Evolutionary conservation across 192 early-diverging fungal species (phyloP).

Genomic region (Mortierella claussenii): DNA sequence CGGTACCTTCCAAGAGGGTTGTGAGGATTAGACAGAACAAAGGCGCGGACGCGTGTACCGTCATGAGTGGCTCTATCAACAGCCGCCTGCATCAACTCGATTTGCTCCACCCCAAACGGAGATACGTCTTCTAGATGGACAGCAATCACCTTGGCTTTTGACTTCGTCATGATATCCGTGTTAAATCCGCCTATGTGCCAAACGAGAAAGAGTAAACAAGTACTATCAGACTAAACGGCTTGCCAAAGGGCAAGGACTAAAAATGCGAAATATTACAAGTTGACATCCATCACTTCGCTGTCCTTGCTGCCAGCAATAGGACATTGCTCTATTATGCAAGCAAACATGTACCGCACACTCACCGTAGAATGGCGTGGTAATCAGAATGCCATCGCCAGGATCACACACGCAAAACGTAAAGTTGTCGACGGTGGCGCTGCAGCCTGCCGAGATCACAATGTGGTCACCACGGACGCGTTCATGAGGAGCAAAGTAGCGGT

Average conservation of each 20-base stretch:
- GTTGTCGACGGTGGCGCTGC: conserved; percentile 71
- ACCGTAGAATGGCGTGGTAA: conserved; percentile 83
- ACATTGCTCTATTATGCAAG: no score
- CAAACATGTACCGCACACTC: background rate
- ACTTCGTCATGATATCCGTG: conserved; percentile 62
- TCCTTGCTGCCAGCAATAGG: no score
- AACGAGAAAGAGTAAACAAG: background rate
- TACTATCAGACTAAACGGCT: background rate
- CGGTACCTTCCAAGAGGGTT: conserved; percentile 75
- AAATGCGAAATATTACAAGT: no score
- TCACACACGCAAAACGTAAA: conserved; percentile 72
- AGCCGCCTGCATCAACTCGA: conserved; percentile 59
- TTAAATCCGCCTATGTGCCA: conserved; percentile 73
- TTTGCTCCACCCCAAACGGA: conserved; percentile 44
- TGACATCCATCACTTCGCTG: no score
- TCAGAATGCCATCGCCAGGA: conserved; percentile 77
- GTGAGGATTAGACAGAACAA: conserved; percentile 80
- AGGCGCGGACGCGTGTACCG: conserved; percentile 57
- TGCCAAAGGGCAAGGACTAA: background rate
- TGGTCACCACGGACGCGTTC: conserved; percentile 58
- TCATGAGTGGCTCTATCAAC: conserved; percentile 54
- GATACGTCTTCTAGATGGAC: conserved; percentile 58
- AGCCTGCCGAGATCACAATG: conserved; percentile 74
- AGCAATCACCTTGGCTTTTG: conserved; percentile 63
- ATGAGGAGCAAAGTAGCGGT: conserved; percentile 67